A percentile compares a stretch with the other conserved stretches of the same genome.
Evolutionary conservation across 768 basidiomycete genomes (phyloP).

Genomic region (Hortiboletus flavorubellus): DNA sequence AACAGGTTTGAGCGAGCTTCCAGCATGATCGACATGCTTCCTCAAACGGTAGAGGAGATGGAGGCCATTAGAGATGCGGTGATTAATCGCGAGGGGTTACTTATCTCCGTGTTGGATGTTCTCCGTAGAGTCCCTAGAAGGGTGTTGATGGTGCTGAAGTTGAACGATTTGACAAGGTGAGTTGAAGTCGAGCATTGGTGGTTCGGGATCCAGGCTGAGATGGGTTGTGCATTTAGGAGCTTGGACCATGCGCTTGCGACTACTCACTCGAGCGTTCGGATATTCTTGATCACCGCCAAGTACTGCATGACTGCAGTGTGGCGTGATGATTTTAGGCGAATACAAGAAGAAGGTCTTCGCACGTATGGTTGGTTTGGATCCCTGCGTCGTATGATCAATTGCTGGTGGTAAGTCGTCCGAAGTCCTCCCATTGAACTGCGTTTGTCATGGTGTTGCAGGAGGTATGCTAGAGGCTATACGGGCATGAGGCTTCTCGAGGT

Average conservation of each 20-base stretch:
- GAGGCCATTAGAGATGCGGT: slow-evolving; percentile 82
- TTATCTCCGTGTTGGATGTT: slow-evolving; percentile 84
- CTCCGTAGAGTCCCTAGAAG: slow-evolving; percentile 81
- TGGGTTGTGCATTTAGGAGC: slow-evolving; percentile 43
- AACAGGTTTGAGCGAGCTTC: slow-evolving; percentile 56
- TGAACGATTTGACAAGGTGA: slow-evolving; percentile 82
- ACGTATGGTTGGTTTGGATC: slow-evolving; percentile 39
- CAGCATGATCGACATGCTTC: slow-evolving; percentile 70
- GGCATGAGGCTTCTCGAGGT: slow-evolving; percentile 53
- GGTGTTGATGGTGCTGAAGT: slow-evolving; percentile 78
- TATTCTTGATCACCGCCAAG: slow-evolving; percentile 89
- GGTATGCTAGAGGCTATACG: slow-evolving; percentile 52
- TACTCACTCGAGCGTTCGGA: slow-evolving; percentile 80
- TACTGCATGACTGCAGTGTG: slow-evolving; percentile 82
- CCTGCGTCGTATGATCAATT: slow-evolving; percentile 56
- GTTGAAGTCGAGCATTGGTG: slow-evolving; percentile 6
- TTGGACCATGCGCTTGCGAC: slow-evolving; percentile 85
- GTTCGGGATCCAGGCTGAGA: neutral
- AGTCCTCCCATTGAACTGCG: neutral
- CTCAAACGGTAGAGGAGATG: slow-evolving; percentile 74
- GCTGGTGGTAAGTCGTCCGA: slow-evolving; percentile 62
- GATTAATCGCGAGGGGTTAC: slow-evolving; percentile 73
- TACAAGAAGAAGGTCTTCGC: slow-evolving; percentile 50
- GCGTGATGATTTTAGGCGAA: slow-evolving; percentile 59
- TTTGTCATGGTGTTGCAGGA: slow-evolving; percentile 40